These are phyloP conservation scores for Marvania coccoides DNA, from an alignment of 139 green algal genomes.

Conservation along the genomic window DNA sequence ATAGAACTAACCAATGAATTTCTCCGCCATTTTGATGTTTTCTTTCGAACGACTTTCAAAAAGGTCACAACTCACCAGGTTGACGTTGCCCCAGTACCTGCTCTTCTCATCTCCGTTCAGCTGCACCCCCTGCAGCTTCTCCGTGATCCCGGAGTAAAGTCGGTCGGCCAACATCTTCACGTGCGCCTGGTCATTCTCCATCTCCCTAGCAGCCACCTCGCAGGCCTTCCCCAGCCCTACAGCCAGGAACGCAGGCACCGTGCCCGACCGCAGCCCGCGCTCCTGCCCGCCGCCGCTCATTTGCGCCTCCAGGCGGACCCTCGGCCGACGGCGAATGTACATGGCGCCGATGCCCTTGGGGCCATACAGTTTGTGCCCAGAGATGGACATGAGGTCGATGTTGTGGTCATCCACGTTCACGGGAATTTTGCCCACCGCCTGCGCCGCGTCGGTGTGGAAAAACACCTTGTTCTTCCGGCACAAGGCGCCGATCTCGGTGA, in stretches of 20 bases:
- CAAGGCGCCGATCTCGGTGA: slow-evolving; percentile 84
- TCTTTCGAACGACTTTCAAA: too few species aligned
- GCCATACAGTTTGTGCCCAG: slow-evolving; percentile 96
- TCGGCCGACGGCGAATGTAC: slow-evolving; percentile 87
- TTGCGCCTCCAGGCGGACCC: slow-evolving; percentile 88
- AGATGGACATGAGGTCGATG: slow-evolving; percentile 92
- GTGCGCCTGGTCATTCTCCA: slow-evolving; percentile 69
- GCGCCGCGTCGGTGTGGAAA: slow-evolving; percentile 93
- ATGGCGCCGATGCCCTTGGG: slow-evolving; percentile 96
- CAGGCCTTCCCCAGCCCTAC: slow-evolving; percentile 88
- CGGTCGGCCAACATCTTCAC: slow-evolving; percentile 60
- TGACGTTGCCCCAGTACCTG: slow-evolving; percentile 62
- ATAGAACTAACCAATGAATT: too few species aligned
- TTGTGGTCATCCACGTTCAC: slow-evolving; percentile 82
- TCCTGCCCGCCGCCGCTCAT: slow-evolving; percentile 97
- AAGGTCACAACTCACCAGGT: too few species aligned
- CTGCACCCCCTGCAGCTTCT: slow-evolving; percentile 76
- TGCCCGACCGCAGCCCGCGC: slow-evolving; percentile 79
- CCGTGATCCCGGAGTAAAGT: slow-evolving; percentile 75
- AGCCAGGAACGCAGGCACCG: slow-evolving; percentile 76
- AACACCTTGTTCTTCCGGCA: slow-evolving; percentile 76
- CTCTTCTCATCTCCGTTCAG: slow-evolving; percentile 73
- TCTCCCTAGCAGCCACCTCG: slow-evolving; percentile 70
- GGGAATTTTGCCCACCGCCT: slow-evolving; percentile 92
- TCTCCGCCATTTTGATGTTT: too few species aligned